Base-by-base conservation (phyloP, 257 asterid species). In the Solanum tarapatanum region DNA sequence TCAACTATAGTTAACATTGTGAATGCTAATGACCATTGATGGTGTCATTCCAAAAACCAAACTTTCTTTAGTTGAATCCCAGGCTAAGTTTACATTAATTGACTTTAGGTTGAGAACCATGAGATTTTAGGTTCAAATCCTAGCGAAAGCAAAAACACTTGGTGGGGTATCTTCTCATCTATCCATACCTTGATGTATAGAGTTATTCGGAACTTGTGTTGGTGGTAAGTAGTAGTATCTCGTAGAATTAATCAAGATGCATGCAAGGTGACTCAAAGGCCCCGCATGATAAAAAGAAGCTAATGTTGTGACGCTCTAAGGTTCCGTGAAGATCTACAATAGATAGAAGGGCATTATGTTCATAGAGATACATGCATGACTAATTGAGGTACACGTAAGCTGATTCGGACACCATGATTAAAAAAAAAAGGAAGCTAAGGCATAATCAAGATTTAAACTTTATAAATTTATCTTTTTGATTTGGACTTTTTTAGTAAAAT, bases 341-440 rank as follows among this genome's bases (percentile, higher is more conserved):
- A 68, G 21, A 68, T 26, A 26, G 10, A 14, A 69, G 37, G 12
- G 6, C 11, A 68, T 68, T 24, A 11, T 24, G 19, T 66, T 12
- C 33, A 24, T 66, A 66, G 0, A 24, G 73, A 55, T 19, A 17
- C 64, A 55, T 55, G 19, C 74, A 66, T 66, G 7, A 24, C 8
- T 11, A 11, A 26, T 11, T 11, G 17, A 11, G 19, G 17, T 1
- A 13, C 1, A n/a, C 14, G 3, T 12, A 64, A n/a, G 16, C 0
- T 64, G 17, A 11, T 0, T 4, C 4, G 3, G 17, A 11, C 17
- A 5, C 14, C 14, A 24, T 11, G 11, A 8, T 60, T 60, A 21
- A 13, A 48, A 48, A 13, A 60, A n/a, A n/a, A 62, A 60, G 3
- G 6, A 5, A 48, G 69, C 13, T 60, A 8, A 60, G 11, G 13